A percentile compares a stretch with the other conserved stretches of the same genome.
Evolutionary conservation across 768 basidiomycete genomes (phyloP).

Genomic region (Chalciporus piperatus): DNA sequence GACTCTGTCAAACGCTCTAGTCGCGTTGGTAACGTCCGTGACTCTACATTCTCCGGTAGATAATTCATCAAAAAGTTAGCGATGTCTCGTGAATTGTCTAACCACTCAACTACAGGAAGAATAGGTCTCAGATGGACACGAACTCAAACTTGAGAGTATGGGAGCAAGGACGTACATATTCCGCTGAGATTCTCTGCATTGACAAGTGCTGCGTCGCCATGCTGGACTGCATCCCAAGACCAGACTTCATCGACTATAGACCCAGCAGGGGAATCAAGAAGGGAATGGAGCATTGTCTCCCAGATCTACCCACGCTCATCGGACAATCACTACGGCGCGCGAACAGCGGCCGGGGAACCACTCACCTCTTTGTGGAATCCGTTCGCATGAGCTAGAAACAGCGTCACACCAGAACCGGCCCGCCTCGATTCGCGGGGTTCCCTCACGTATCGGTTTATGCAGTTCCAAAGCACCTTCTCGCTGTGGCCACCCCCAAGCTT

Average conservation of each 20-base stretch:
- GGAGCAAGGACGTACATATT: constrained; percentile 49
- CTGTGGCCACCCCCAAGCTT: constrained; percentile 15
- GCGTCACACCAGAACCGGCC: constrained; percentile 46
- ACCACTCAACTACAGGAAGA: constrained; percentile 62
- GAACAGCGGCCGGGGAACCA: background rate
- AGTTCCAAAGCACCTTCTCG: constrained; percentile 57
- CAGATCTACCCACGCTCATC: constrained; percentile 54
- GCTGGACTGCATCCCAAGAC: constrained; percentile 80
- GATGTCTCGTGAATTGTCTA: constrained; percentile 74
- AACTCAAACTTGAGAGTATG: background rate
- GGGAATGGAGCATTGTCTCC: constrained; percentile 60
- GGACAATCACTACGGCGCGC: background rate
- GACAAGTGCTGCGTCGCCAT: constrained; percentile 79
- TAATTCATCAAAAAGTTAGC: constrained; percentile 70
- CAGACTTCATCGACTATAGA: constrained; percentile 67
- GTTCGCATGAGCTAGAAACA: constrained; percentile 82
- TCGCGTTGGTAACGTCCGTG: constrained; percentile 46
- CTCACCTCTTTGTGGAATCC: constrained; percentile 85
- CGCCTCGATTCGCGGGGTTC: constrained; percentile 7
- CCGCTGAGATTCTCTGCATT: constrained; percentile 57
- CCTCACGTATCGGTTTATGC: constrained; percentile 66
- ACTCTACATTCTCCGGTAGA: constrained; percentile 46
- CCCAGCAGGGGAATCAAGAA: constrained; percentile 46
- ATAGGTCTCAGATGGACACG: background rate
- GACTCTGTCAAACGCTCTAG: constrained; percentile 46